Evolutionary conservation across 768 basidiomycete species (phyloP).

Genomic region (Inosperma sp.): DNA sequence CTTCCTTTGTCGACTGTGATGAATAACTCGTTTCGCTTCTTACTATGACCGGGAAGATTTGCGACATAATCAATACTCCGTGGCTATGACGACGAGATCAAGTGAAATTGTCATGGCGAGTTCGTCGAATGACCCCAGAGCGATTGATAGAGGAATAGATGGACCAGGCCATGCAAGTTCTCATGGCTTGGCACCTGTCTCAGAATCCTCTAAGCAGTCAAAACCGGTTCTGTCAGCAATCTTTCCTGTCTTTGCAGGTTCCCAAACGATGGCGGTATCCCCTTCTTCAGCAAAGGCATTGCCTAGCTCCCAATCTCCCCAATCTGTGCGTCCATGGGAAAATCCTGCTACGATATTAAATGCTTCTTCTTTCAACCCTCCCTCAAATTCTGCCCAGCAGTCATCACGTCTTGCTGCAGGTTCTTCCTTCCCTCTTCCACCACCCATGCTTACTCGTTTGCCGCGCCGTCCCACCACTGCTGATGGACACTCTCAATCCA

Average conservation of each 20-base stretch:
- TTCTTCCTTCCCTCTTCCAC: neutral
- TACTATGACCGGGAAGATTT: conserved; percentile 1
- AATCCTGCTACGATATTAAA: neutral
- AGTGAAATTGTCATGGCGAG: neutral
- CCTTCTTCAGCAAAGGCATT: neutral
- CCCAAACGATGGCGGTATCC: neutral
- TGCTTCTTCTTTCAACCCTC: neutral
- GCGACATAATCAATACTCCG: conserved; percentile 3
- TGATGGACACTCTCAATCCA: conserved; percentile 4
- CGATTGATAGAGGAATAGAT: neutral
- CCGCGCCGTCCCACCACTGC: neutral
- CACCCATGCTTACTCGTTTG: neutral
- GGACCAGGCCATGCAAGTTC: neutral
- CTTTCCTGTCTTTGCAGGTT: neutral
- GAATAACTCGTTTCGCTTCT: conserved; percentile 3
- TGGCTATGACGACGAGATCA: neutral
- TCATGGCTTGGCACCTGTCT: neutral
- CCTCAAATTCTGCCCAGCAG: neutral
- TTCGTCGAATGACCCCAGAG: neutral
- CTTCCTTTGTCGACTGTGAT: neutral
- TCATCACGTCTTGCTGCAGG: neutral
- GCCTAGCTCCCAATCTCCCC: neutral
- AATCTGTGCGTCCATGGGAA: too few species aligned
- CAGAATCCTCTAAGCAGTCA: neutral
- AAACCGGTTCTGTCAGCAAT: neutral